Evolutionary conservation across 805 yeast species (phyloP).

Genomic region (Scheffersomyces ergatensis): DNA sequence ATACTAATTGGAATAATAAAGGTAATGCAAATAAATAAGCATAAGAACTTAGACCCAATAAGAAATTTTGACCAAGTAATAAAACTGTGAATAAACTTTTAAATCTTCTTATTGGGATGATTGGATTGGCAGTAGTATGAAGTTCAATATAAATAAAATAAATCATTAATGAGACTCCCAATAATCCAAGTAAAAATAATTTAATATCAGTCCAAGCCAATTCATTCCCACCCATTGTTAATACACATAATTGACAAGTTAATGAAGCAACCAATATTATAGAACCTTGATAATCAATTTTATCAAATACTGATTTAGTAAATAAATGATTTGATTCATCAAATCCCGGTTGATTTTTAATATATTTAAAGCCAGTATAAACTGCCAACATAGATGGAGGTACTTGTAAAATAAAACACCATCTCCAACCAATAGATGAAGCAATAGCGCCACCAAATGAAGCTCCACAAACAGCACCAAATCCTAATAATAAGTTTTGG

Average conservation of each 20-base stretch:
- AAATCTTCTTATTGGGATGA: slow-evolving; percentile 28
- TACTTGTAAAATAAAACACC: slow-evolving; percentile 52
- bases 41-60: slow-evolving; percentile 37
- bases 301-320: slow-evolving; percentile 8
- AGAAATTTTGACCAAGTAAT: slow-evolving; percentile 24
- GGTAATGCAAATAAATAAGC: slow-evolving; percentile 44
- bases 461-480: slow-evolving; percentile 66
- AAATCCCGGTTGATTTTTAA: slow-evolving; percentile 25
- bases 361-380: slow-evolving; percentile 22
- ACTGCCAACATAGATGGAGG: slow-evolving; percentile 48
- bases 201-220: slow-evolving; percentile 12
- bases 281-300: slow-evolving; percentile 35
- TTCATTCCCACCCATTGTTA: slow-evolving; percentile 22
- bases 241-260: slow-evolving; percentile 24
- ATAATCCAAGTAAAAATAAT: slow-evolving; percentile 10
- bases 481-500: slow-evolving; percentile 33
- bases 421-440: slow-evolving; percentile 61
- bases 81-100: slow-evolving; percentile 18
- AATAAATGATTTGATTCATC: slow-evolving; percentile 2
- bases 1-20: slow-evolving; percentile 38
- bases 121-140: slow-evolving; percentile 24
- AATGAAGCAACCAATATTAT: slow-evolving; percentile 28
- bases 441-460: slow-evolving; percentile 58
- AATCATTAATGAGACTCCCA: slow-evolving; percentile 9
- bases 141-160: slow-evolving; percentile 18